Conservation (phyloP, 2,329 filamentous ascomycete species). For the Emergomyces orientalis region DNA sequence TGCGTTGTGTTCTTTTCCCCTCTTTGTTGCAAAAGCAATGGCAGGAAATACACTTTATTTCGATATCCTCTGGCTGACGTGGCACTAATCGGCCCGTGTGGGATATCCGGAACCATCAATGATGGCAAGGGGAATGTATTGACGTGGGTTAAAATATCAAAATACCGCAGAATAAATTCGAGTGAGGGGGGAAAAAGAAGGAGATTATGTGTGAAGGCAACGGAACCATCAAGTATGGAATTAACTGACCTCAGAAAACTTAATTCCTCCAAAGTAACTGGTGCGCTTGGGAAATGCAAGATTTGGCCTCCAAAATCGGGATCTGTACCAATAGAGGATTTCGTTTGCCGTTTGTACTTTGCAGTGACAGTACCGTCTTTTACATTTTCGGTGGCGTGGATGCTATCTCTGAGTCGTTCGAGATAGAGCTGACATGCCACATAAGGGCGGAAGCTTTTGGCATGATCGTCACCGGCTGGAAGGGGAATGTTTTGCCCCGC, state of each 20-base stretch:
- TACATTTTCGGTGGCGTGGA: slow-evolving; percentile 37
- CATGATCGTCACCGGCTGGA: slow-evolving; percentile 45
- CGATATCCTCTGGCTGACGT: slow-evolving; percentile 4
- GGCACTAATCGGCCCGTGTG: slow-evolving; percentile 3
- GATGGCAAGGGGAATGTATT: background rate
- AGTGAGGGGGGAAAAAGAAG: no score
- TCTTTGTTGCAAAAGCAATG: background rate
- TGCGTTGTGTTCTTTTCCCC: background rate
- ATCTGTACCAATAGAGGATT: slow-evolving; percentile 48
- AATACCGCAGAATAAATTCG: background rate
- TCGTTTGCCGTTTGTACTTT: slow-evolving; percentile 52
- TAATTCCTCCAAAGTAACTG: slow-evolving; percentile 56
- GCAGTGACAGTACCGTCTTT: slow-evolving; percentile 44
- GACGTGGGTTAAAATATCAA: slow-evolving; percentile 1
- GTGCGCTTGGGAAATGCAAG: slow-evolving; percentile 49
- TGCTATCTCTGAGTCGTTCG: slow-evolving; percentile 51
- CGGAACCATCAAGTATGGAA: slow-evolving; percentile 4
- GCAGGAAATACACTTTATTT: slow-evolving; percentile 3
- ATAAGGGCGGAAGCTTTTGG: slow-evolving; percentile 58
- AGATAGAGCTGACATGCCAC: slow-evolving; percentile 75
- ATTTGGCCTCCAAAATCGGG: slow-evolving; percentile 55
- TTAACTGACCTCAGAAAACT: slow-evolving; percentile 62
- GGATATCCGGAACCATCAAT: background rate
- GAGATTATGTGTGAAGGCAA: slow-evolving; percentile 11
- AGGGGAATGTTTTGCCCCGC: slow-evolving; percentile 69